Evolutionary conservation across 331 rosid species (phyloP).

Genomic region (Acacia concinna): DNA sequence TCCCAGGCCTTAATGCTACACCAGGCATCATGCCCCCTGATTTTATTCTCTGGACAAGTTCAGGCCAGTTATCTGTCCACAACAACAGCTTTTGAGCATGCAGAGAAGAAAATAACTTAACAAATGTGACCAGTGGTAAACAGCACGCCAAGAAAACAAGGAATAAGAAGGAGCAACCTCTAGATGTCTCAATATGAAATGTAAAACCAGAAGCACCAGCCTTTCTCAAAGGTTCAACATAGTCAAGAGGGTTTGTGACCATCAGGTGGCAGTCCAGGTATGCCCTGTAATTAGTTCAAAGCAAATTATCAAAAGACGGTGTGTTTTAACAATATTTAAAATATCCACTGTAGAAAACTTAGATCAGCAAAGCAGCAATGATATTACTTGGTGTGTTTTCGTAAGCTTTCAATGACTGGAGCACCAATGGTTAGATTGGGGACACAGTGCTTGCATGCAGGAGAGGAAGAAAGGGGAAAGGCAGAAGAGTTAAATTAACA

Average conservation of each 20-base stretch:
- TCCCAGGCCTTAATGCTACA: conserved; percentile 86
- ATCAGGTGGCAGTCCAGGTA: conserved; percentile 96
- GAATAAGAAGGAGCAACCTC: conserved; percentile 48
- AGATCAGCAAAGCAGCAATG: conserved; percentile 12
- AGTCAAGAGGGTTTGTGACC: conserved; percentile 81
- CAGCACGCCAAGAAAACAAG: background rate
- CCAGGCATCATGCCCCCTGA: conserved; percentile 85
- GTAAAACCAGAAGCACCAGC: conserved; percentile 99
- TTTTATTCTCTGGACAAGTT: conserved; percentile 67
- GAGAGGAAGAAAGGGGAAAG: conserved; percentile 7
- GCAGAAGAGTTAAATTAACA: background rate
- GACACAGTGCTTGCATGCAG: conserved; percentile 75
- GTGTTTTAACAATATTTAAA: background rate
- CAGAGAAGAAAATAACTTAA: background rate
- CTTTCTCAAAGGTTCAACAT: conserved; percentile 76
- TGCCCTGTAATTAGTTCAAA: conserved; percentile 46
- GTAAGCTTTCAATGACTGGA: conserved; percentile 89
- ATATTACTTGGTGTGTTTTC: conserved; percentile 84
- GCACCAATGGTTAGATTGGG: conserved; percentile 93
- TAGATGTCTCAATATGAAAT: conserved; percentile 81
- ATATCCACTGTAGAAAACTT: background rate
- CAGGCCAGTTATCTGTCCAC: conserved; percentile 83
- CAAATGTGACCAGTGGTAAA: conserved; percentile 7
- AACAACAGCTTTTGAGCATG: conserved; percentile 20
- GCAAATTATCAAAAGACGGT: background rate